Evolutionary conservation across 345 rosid species (phyloP).

Genomic region (Reutealis trisperma): DNA sequence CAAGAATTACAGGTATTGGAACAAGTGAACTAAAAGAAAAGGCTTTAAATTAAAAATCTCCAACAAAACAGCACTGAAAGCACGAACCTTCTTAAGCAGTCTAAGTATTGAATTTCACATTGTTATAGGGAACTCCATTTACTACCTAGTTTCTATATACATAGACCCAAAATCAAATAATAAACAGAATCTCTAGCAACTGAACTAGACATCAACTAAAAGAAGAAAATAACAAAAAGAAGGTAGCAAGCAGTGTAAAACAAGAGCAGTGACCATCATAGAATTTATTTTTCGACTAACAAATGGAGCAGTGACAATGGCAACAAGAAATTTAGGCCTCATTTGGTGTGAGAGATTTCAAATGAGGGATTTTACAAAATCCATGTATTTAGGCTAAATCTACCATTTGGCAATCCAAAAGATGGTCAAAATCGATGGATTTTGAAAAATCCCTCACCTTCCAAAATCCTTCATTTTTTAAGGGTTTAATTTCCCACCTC

Average conservation of each 20-base stretch:
- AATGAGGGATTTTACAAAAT: too few relatives aligned
- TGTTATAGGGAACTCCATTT: background rate
- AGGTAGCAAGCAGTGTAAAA: background rate
- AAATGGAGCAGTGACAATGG: background rate
- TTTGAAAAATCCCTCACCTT: too few relatives aligned
- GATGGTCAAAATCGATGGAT: too few relatives aligned
- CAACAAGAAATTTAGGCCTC: background rate
- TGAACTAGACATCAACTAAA: background rate
- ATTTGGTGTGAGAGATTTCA: too few relatives aligned
- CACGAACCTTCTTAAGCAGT: background rate
- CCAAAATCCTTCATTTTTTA: too few relatives aligned
- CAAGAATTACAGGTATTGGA: constrained; percentile 37
- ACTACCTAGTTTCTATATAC: background rate
- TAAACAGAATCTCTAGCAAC: background rate
- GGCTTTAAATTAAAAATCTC: background rate
- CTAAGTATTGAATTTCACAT: background rate
- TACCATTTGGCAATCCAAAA: too few relatives aligned
- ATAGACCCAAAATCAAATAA: background rate
- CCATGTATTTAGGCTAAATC: too few relatives aligned
- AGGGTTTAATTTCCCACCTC: too few relatives aligned
- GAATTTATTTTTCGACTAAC: background rate
- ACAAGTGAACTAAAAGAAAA: background rate
- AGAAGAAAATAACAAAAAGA: background rate
- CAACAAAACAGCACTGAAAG: background rate
- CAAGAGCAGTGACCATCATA: background rate